Conservation (phyloP, 148 eudicot species). For the Vaccinium corymbosum region DNA sequence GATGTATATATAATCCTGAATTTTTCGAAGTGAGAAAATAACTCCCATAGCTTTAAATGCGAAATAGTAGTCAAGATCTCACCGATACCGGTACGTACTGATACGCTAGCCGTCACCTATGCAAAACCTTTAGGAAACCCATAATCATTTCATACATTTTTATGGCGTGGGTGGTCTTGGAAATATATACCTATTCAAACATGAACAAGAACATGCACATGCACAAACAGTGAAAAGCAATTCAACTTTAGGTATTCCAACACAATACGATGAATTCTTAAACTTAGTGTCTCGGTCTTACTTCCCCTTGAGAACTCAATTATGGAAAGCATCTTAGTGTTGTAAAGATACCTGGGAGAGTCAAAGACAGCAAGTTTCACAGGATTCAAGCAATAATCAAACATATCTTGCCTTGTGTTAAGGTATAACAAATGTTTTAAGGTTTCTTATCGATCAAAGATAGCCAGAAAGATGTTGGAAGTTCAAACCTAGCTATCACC, state of each 20-base stretch:
- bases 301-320: not conserved
- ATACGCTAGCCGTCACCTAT: not conserved
- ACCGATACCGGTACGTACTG: not conserved
- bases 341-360: conserved; percentile 26
- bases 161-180: not conserved
- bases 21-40: not conserved
- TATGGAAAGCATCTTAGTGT: conserved; percentile 21
- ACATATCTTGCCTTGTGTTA: not conserved
- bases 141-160: not conserved
- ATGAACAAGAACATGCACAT: not conserved
- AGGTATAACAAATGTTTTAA: not conserved
- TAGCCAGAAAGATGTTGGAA: not conserved
- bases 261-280: conserved; percentile 1
- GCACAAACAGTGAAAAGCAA: not conserved
- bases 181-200: not conserved
- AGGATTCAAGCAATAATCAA: not conserved
- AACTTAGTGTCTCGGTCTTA: conserved; percentile 1
- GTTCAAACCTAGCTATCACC: conserved; percentile 11
- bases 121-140: not conserved
- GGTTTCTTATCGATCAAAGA: conserved; percentile 4
- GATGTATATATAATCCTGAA: not conserved
- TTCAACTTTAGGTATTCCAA: conserved; percentile 11
- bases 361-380: conserved; percentile 13
- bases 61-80: not conserved
- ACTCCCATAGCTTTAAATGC: not conserved